Base-by-base conservation (phyloP, 2,329 filamentous ascomycete genomes). In the Dactylellina parvicollis region DNA sequence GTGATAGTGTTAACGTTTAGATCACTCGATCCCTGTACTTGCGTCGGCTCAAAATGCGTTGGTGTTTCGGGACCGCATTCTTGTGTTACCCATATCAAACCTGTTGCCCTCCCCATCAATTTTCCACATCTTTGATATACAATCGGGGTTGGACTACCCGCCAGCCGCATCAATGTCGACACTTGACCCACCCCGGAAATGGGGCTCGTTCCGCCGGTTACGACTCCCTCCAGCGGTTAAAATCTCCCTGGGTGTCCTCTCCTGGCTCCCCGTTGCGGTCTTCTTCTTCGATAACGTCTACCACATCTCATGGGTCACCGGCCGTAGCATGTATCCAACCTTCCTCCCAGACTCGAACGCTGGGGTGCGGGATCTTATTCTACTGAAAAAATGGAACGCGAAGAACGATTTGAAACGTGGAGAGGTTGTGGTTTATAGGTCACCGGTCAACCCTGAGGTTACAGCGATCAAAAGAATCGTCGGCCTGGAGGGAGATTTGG, bases 381-480 rank as follows among this genome's bases (percentile, higher is more conserved):
- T 88, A 75, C 86, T 85, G 62, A 84, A 82, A 78, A 89, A 88
- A 78, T 84, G 85, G 80, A 84, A 85, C 72, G 84, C 87, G 22
- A 84, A 85, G 67, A 81, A 86, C 49, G 83, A 85, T 26, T 78
- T 93, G 36, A 81, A 86, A 78, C 84, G 90, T 74, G 91, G 91
- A 64, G 92, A 92, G 87, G 82, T 94, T 46, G 88, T 94, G 65
- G 89, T 18, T 32, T 22, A 70, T 75, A 92, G 90, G 79, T 91
- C 87, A 52, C 92, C 93, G 0, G 82, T 85, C 12, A 85, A 90
- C 72, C 90, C 92, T 0, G 87, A 91, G 28, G 83, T 86, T 20
- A 83, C 89, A 42, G 87, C 87, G 0, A 87, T 97, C 32, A 99
- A 99, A 83, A 85, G 95, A 40, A 86, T 99, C 9, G 84, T 97